Percentiles rank a stretch among this genome's conserved stretches.
These are phyloP conservation scores for Clonostachys sp. DNA, from an alignment of 2,329 filamentous ascomycete species.

Conservation along the genomic window DNA sequence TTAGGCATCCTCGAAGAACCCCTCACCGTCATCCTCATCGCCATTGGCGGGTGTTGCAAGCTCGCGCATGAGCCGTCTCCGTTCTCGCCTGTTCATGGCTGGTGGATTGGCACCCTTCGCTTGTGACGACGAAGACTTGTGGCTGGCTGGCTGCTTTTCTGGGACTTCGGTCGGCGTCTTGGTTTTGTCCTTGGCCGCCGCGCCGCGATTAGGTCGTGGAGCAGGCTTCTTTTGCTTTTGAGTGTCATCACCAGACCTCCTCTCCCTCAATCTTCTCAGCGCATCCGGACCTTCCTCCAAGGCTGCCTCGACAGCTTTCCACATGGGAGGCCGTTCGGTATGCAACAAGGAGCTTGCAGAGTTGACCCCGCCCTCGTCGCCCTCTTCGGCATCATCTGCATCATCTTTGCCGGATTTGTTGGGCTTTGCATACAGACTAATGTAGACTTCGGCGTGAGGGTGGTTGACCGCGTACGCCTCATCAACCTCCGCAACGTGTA, in stretches of 20 bases:
- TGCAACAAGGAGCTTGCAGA: conserved; percentile 20
- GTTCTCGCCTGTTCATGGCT: conserved; percentile 26
- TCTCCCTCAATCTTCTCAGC: conserved; percentile 51
- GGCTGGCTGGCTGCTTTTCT: not conserved
- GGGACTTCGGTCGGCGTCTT: not conserved
- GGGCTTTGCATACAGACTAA: conserved; percentile 48
- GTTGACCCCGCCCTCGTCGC: conserved; percentile 20
- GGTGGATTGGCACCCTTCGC: conserved; percentile 12
- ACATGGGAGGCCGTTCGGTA: conserved; percentile 55
- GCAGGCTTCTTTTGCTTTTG: conserved; percentile 1
- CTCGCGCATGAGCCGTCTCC: conserved; percentile 26
- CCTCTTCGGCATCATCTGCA: conserved; percentile 30
- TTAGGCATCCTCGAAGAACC: conserved; percentile 48
- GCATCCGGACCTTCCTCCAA: conserved; percentile 50
- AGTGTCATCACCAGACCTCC: conserved; percentile 21
- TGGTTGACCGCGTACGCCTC: conserved; percentile 71
- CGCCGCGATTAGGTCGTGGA: not conserved
- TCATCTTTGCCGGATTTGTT: conserved; percentile 28
- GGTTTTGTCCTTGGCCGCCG: not conserved
- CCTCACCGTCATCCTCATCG: conserved; percentile 42
- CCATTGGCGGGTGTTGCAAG: conserved; percentile 17
- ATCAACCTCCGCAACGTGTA: conserved; percentile 70
- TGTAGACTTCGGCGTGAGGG: conserved; percentile 67
- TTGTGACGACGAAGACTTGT: not conserved
- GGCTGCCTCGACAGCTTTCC: conserved; percentile 61